Evolutionary conservation across 2,329 filamentous ascomycete genomes (phyloP).

Genomic region (Fusarium musae): DNA sequence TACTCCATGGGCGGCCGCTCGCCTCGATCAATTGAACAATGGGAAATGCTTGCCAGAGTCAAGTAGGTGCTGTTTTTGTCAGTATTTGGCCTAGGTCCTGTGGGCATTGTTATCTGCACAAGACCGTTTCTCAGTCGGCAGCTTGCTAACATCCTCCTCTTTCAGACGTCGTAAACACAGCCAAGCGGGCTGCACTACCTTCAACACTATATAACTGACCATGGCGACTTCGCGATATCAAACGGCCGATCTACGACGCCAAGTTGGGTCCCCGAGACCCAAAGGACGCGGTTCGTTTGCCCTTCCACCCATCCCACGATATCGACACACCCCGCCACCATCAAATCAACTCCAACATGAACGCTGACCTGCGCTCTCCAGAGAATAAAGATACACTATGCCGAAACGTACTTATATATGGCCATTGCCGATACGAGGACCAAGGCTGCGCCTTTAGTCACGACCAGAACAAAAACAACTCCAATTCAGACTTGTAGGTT

Average conservation of each 20-base stretch:
- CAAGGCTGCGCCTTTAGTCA: conserved; percentile 93
- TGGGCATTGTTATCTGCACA: conserved; percentile 1
- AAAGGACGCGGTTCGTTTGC: conserved; percentile 63
- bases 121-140: neutral
- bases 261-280: conserved; percentile 66
- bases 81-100: conserved; percentile 18
- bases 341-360: neutral
- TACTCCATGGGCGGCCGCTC: conserved; percentile 57
- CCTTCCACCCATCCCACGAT: conserved; percentile 9
- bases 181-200: conserved; percentile 48
- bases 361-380: conserved; percentile 47
- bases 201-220: conserved; percentile 46
- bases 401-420: conserved; percentile 92
- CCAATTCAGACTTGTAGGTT: conserved; percentile 62
- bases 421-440: conserved; percentile 91
- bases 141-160: conserved; percentile 22
- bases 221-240: conserved; percentile 61
- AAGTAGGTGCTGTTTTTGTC: conserved; percentile 53
- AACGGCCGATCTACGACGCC: conserved; percentile 60
- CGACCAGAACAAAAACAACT: conserved; percentile 71
- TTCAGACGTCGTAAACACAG: conserved; percentile 57
- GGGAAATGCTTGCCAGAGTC: conserved; percentile 57
- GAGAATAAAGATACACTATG: conserved; percentile 91
- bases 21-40: conserved; percentile 59
- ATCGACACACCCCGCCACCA: conserved; percentile 1